These are phyloP conservation scores for Kwoniella newhampshirensis DNA, from an alignment of 768 basidiomycete genomes.

Conservation along the genomic window DNA sequence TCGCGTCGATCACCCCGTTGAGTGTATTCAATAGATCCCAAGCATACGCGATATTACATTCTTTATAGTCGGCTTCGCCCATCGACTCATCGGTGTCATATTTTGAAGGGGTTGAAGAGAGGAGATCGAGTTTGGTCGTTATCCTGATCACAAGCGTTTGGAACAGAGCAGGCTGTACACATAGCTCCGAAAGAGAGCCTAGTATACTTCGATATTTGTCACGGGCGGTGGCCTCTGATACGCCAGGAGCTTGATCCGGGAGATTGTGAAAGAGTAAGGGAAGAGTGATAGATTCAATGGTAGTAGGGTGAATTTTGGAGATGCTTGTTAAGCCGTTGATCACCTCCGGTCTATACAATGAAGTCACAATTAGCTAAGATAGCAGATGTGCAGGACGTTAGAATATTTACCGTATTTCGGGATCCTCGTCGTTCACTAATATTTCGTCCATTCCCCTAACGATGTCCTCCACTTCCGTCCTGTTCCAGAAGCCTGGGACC, in stretches of 20 bases:
- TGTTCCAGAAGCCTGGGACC: slow-evolving; percentile 63
- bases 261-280: slow-evolving; percentile 75
- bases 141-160: slow-evolving; percentile 77
- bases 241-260: slow-evolving; percentile 65
- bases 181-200: slow-evolving; percentile 68
- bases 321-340: slow-evolving; percentile 48
- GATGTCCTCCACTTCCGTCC: slow-evolving; percentile 74
- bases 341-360: slow-evolving; percentile 35
- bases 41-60: slow-evolving; percentile 76
- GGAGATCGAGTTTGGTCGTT: slow-evolving; percentile 67
- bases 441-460: slow-evolving; percentile 74
- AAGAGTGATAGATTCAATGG: slow-evolving; percentile 71
- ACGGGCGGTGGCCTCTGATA: slow-evolving; percentile 62
- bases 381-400: neutral
- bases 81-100: slow-evolving; percentile 28
- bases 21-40: slow-evolving; percentile 77
- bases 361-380: neutral
- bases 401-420: slow-evolving; percentile 53
- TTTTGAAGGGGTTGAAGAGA: slow-evolving; percentile 40
- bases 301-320: slow-evolving; percentile 61
- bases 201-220: slow-evolving; percentile 68
- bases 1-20: slow-evolving; percentile 62
- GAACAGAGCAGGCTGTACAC: slow-evolving; percentile 73
- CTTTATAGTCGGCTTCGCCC: slow-evolving; percentile 19
- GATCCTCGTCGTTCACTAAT: slow-evolving; percentile 61